Conservation (phyloP, 306 rosid species). For the Cyamopsis tetragonoloba region DNA sequence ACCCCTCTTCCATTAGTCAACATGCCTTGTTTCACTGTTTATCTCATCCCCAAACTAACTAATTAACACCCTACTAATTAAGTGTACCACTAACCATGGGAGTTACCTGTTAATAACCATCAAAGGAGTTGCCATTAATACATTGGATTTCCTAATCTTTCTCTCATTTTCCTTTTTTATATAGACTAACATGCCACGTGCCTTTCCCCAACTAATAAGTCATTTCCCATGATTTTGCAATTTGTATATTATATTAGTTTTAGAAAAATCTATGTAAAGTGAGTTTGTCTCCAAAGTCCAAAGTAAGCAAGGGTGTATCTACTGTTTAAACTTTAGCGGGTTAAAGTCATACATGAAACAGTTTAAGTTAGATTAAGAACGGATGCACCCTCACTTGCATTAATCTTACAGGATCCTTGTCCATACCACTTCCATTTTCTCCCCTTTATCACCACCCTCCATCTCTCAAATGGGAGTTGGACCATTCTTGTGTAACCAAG, state of each 20-base stretch:
- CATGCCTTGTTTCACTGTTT: too few relatives aligned
- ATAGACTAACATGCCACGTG: not conserved
- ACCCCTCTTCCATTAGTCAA: too few relatives aligned
- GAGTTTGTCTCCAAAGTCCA: not conserved
- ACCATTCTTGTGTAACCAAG: not conserved
- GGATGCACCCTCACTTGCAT: not conserved
- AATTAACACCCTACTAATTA: too few relatives aligned
- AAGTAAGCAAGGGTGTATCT: not conserved
- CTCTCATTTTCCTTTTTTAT: not conserved
- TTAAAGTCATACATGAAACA: not conserved
- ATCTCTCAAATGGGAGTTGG: not conserved
- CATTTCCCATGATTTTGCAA: constrained; percentile 9
- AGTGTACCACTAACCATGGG: too few relatives aligned
- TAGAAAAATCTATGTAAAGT: not conserved
- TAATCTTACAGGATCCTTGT: not conserved
- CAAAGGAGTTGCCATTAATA: not conserved
- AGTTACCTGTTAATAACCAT: too few relatives aligned
- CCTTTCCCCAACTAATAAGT: not conserved
- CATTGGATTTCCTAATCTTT: not conserved
- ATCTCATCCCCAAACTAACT: too few relatives aligned
- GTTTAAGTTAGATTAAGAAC: not conserved
- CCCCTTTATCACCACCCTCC: not conserved
- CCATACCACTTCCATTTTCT: not conserved
- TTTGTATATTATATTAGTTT: not conserved
- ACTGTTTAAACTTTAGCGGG: not conserved